These are phyloP conservation scores for Hypholoma sublateritium DNA, from an alignment of 768 basidiomycete species.

Conservation along the genomic window DNA sequence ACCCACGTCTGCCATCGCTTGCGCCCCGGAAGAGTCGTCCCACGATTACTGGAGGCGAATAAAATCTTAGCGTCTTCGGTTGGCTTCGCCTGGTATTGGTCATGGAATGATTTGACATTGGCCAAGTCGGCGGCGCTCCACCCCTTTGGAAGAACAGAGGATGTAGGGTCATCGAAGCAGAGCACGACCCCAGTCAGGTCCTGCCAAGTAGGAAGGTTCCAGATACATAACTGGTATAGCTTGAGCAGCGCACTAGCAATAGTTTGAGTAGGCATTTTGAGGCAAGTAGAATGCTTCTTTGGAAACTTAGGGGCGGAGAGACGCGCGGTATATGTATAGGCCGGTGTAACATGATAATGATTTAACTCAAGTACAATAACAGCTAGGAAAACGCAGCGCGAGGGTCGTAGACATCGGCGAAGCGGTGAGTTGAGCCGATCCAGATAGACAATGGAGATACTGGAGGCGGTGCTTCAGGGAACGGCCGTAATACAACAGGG, in stretches of 20 bases:
- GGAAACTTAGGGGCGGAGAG: not conserved
- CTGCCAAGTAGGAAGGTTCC: not conserved
- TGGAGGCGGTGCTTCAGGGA: too few relatives aligned
- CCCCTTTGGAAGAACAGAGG: not conserved
- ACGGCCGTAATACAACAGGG: too few relatives aligned
- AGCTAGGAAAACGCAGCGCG: too few relatives aligned
- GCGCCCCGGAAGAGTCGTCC: constrained; percentile 13
- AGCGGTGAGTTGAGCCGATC: too few relatives aligned
- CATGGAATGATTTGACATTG: constrained; percentile 16
- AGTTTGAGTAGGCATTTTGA: not conserved
- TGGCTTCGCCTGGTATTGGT: not conserved
- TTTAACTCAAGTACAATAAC: too few relatives aligned
- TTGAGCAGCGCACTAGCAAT: not conserved
- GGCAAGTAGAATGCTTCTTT: not conserved
- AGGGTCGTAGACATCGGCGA: too few relatives aligned
- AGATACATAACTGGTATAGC: not conserved
- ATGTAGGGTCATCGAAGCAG: not conserved
- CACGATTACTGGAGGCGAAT: constrained; percentile 1
- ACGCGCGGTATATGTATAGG: too few relatives aligned
- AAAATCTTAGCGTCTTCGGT: constrained; percentile 6
- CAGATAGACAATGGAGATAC: too few relatives aligned
- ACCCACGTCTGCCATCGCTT: constrained; percentile 10
- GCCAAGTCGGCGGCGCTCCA: constrained; percentile 11
- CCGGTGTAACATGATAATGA: too few relatives aligned
- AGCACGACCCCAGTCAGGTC: not conserved